Percentiles rank a stretch among this genome's conserved stretches.
phyloP scores from a whole-genome alignment of 768 basidiomycete genomes.

The Boletus tylopilopsis region DNA sequence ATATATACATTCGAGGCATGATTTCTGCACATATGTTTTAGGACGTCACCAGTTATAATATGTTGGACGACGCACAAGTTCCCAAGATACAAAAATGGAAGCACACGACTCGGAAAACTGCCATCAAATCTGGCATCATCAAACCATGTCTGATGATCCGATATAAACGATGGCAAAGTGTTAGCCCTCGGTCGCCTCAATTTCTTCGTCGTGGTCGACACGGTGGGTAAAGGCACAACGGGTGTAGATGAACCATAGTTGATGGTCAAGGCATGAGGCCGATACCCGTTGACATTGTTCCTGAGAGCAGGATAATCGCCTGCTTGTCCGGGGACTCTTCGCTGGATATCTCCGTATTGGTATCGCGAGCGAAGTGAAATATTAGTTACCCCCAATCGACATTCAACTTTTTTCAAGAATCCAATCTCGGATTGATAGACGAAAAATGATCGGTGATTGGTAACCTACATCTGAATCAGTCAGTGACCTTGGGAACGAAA shows the following conservation, averaged over 20 bases:
- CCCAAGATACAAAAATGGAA: slow-evolving; percentile 92
- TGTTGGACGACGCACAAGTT: slow-evolving; percentile 66
- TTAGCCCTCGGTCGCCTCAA: slow-evolving; percentile 60
- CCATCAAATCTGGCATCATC: slow-evolving; percentile 92
- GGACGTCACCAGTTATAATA: background rate
- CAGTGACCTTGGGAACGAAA: background rate
- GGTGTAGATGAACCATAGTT: slow-evolving; percentile 19
- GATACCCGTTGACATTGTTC: slow-evolving; percentile 13
- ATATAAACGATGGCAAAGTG: slow-evolving; percentile 61
- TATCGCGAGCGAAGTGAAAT: slow-evolving; percentile 23
- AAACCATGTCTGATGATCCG: slow-evolving; percentile 91
- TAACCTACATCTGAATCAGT: slow-evolving; percentile 35
- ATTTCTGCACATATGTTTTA: slow-evolving; percentile 49
- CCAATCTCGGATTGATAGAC: slow-evolving; percentile 83
- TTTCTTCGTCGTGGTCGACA: slow-evolving; percentile 20
- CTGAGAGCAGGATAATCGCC: slow-evolving; percentile 11
- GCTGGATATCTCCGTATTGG: slow-evolving; percentile 20
- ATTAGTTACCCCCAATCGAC: slow-evolving; percentile 32
- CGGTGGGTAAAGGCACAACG: background rate
- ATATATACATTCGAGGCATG: slow-evolving; percentile 94
- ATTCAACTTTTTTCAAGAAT: slow-evolving; percentile 69
- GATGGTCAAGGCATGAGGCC: slow-evolving; percentile 21
- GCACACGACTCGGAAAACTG: slow-evolving; percentile 89
- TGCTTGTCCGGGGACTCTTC: slow-evolving; percentile 12
- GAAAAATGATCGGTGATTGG: slow-evolving; percentile 81